A percentile compares a stretch with the other conserved stretches of the same genome.
phyloP scores from a whole-genome alignment of 148 eudicot species.

The Simmondsia chinensis region DNA sequence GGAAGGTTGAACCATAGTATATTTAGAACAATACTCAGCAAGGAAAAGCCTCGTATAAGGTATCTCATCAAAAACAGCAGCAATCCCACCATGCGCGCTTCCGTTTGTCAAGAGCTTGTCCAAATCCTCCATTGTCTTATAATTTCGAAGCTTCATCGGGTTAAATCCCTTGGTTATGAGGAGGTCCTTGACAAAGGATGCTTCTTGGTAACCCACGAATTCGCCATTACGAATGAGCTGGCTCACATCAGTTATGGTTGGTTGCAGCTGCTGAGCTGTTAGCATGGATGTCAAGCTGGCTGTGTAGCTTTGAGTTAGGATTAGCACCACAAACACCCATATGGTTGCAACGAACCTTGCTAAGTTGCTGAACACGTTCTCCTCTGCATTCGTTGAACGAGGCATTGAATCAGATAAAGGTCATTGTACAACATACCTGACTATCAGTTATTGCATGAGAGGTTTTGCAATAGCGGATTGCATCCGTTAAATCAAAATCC shows the following conservation, averaged over 20 bases:
- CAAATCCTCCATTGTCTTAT: slow-evolving; percentile 7
- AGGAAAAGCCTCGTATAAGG: slow-evolving; percentile 20
- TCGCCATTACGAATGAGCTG: slow-evolving; percentile 23
- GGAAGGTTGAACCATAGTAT: slow-evolving; percentile 6
- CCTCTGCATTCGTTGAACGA: slow-evolving; percentile 26
- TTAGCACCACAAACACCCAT: slow-evolving; percentile 40
- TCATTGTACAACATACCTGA: no score
- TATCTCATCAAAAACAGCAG: slow-evolving; percentile 27
- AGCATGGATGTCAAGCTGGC: slow-evolving; percentile 47
- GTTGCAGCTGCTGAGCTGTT: slow-evolving; percentile 41
- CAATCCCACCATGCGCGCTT: slow-evolving; percentile 15
- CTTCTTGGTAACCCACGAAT: slow-evolving; percentile 27
- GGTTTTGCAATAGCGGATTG: no score
- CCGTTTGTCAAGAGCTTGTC: slow-evolving; percentile 20
- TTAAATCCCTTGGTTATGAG: slow-evolving; percentile 14
- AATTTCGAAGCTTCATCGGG: slow-evolving; percentile 9
- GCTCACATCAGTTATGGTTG: slow-evolving; percentile 21
- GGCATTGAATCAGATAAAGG: no score
- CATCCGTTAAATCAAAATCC: no score
- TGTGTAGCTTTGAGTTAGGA: slow-evolving; percentile 51
- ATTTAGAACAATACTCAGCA: slow-evolving; percentile 8
- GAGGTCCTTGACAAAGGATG: slow-evolving; percentile 30
- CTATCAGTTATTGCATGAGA: no score
- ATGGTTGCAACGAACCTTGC: slow-evolving; percentile 30
- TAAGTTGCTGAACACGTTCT: slow-evolving; percentile 28